Evolutionary conservation across 768 basidiomycete genomes (phyloP).

Genomic region (Lactarius akahatsu): DNA sequence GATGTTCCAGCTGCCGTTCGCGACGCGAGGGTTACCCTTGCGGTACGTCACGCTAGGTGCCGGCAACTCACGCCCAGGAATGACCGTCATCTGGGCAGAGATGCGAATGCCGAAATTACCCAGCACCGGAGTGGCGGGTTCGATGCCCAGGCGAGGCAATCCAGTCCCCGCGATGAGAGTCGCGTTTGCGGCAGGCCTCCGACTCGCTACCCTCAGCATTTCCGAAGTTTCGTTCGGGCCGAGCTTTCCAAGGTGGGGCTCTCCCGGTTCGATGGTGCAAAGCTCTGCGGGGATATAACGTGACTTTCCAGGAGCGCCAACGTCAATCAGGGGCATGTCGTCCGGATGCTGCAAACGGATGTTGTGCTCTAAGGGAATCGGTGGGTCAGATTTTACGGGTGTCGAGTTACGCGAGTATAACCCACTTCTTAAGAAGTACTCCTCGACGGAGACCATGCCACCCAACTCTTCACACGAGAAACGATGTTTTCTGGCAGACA

Average conservation of each 20-base stretch:
- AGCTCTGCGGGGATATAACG: slow-evolving; percentile 65
- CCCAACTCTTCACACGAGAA: slow-evolving; percentile 63
- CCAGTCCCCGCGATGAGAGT: slow-evolving; percentile 58
- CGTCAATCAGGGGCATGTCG: slow-evolving; percentile 41
- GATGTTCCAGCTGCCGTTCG: slow-evolving; percentile 76
- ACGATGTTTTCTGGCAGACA: slow-evolving; percentile 45
- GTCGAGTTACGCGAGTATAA: slow-evolving; percentile 10
- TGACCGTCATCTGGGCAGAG: slow-evolving; percentile 53
- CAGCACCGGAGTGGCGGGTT: slow-evolving; percentile 38
- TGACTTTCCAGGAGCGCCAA: slow-evolving; percentile 35
- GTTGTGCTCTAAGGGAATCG: slow-evolving; percentile 50
- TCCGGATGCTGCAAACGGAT: slow-evolving; percentile 44
- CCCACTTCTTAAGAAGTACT: slow-evolving; percentile 65
- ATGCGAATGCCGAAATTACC: slow-evolving; percentile 61
- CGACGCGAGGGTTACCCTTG: slow-evolving; percentile 44
- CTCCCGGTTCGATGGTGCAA: slow-evolving; percentile 60
- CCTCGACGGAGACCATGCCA: slow-evolving; percentile 54
- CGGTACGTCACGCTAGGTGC: slow-evolving; percentile 59
- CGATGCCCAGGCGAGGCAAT: slow-evolving; percentile 54
- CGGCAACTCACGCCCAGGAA: slow-evolving; percentile 64
- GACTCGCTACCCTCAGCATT: slow-evolving; percentile 74
- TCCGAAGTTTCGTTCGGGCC: slow-evolving; percentile 56
- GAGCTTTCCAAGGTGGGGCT: slow-evolving; percentile 61
- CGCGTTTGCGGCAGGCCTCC: slow-evolving; percentile 59
- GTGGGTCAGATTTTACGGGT: slow-evolving; percentile 4